A percentile compares a stretch with the other conserved stretches of the same genome.
These are phyloP conservation scores for Clavispora carvajalis DNA, from an alignment of 805 yeast species.

Conservation along the genomic window DNA sequence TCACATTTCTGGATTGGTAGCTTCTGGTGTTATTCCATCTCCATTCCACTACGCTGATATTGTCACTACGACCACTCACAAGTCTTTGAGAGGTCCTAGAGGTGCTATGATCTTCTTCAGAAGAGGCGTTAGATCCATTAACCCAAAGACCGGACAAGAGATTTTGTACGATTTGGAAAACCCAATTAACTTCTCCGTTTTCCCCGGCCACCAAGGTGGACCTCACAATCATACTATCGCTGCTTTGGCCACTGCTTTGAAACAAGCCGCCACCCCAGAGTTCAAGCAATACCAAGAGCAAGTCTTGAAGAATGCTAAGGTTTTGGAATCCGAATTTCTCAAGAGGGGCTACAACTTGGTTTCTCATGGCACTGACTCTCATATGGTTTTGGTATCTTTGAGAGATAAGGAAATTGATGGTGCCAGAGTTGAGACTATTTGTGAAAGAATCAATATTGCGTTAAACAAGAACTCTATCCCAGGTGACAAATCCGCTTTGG, in stretches of 20 bases:
- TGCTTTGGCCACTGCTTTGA: conserved; percentile 93
- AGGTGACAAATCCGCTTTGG: conserved; percentile 93
- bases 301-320: conserved; percentile 83
- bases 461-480: conserved; percentile 97
- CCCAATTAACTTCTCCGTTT: conserved; percentile 94
- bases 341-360: conserved; percentile 74
- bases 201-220: conserved; percentile 99
- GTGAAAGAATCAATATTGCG: conserved; percentile 92
- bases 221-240: conserved; percentile 99
- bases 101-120: conserved; percentile 99
- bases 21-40: conserved; percentile 92
- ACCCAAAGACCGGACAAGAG: conserved; percentile 85
- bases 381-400: conserved; percentile 86
- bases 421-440: conserved; percentile 92
- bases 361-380: conserved; percentile 95
- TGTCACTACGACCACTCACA: conserved; percentile 98
- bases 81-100: conserved; percentile 98
- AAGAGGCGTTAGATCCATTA: conserved; percentile 84
- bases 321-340: conserved; percentile 71
- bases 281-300: conserved; percentile 85
- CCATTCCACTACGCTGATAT: conserved; percentile 97
- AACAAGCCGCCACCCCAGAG: conserved; percentile 89
- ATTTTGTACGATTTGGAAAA: conserved; percentile 85
- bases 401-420: conserved; percentile 91
- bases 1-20: conserved; percentile 91